A percentile compares a stretch with the other conserved stretches of the same genome.
Conservation (phyloP, 768 basidiomycete species). For the Pleurotus cornucopiae region DNA sequence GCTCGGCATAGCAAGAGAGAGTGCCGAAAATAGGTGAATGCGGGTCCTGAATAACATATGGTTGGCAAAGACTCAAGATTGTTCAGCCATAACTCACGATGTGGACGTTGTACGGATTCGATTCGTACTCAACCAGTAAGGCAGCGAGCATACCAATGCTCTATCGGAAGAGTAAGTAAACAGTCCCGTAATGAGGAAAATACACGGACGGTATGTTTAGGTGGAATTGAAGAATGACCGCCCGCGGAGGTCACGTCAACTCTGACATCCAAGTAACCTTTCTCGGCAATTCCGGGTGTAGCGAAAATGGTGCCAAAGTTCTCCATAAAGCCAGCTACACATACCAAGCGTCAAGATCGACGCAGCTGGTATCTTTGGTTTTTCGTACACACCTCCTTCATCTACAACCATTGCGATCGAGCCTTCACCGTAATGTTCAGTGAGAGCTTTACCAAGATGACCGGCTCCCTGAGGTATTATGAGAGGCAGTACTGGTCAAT, state of each 20-base stretch:
- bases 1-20: slow-evolving; percentile 62
- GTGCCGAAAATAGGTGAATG: slow-evolving; percentile 54
- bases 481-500: not conserved
- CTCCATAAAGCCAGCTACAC: slow-evolving; percentile 38
- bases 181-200: not conserved
- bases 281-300: slow-evolving; percentile 64
- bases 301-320: slow-evolving; percentile 54
- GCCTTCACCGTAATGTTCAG: slow-evolving; percentile 62
- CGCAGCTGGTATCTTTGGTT: not conserved
- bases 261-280: slow-evolving; percentile 61
- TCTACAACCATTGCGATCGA: slow-evolving; percentile 80
- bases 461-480: slow-evolving; percentile 47
- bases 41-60: slow-evolving; percentile 33
- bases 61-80: not conserved
- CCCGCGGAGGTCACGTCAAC: slow-evolving; percentile 69
- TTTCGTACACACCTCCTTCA: slow-evolving; percentile 68
- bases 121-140: slow-evolving; percentile 65
- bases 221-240: slow-evolving; percentile 86
- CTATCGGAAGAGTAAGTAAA: slow-evolving; percentile 25
- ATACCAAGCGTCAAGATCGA: not conserved
- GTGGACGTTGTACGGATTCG: slow-evolving; percentile 49
- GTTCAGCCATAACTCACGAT: slow-evolving; percentile 34
- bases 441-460: slow-evolving; percentile 41
- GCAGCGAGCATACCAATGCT: slow-evolving; percentile 79
- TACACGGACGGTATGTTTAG: slow-evolving; percentile 62